phyloP scores from a whole-genome alignment of 176 grass and related monocot species.

The Carex cristatella region DNA sequence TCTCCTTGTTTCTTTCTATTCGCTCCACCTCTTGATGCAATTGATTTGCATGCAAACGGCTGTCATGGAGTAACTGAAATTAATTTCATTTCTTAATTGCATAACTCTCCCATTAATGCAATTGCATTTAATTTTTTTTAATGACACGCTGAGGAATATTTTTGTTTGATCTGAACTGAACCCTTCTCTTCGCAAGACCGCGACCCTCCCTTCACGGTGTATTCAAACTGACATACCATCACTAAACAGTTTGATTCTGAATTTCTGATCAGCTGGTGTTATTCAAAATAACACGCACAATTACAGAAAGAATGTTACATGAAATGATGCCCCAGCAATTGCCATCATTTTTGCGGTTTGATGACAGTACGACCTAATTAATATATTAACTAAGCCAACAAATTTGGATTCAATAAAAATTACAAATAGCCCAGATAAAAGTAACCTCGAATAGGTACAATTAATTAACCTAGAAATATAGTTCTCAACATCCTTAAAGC shows the following conservation, averaged over 20 bases:
- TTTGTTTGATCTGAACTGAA: no score
- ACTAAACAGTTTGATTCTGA: not conserved
- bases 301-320: not conserved
- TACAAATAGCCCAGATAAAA: constrained; percentile 3
- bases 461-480: constrained; percentile 15
- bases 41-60: no score
- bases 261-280: not conserved
- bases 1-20: no score
- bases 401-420: not conserved
- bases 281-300: not conserved
- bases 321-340: not conserved
- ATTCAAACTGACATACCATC: not conserved
- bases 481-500: constrained; percentile 5
- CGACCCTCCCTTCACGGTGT: not conserved
- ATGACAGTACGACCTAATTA: not conserved
- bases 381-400: not conserved
- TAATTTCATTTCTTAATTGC: no score
- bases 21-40: no score
- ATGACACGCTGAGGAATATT: no score
- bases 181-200: no score
- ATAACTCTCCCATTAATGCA: no score
- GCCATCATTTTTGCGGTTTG: not conserved
- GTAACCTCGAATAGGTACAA: constrained; percentile 17
- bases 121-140: no score
- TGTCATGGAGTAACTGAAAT: no score